These are phyloP conservation scores for Bipolaris zeicola DNA, from an alignment of 2,329 filamentous ascomycete genomes.

Conservation along the genomic window DNA sequence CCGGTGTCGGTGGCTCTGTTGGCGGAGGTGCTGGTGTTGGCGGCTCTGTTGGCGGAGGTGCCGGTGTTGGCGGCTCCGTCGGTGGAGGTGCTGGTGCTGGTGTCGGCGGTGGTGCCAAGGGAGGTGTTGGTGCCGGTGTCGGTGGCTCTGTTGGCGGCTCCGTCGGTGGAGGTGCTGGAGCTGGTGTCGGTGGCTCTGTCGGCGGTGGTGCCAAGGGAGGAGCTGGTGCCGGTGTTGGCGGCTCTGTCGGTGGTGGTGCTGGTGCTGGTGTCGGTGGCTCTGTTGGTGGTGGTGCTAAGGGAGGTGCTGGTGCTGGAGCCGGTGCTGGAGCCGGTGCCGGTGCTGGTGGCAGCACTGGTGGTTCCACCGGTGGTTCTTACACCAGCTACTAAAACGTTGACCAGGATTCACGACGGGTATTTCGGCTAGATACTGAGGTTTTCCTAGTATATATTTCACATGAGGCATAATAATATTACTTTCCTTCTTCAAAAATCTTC, in stretches of 20 bases:
- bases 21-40: not conserved
- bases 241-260: too few relatives aligned
- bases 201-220: too few relatives aligned
- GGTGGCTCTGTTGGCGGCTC: not conserved
- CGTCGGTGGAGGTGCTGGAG: too few relatives aligned
- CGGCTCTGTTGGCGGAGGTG: too few relatives aligned
- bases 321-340: constrained; percentile 1
- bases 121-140: not conserved
- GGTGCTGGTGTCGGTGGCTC: not conserved
- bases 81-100: not conserved
- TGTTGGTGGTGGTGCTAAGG: not conserved
- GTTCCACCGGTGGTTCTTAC: not conserved
- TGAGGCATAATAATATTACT: not conserved
- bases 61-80: not conserved
- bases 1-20: not conserved
- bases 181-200: too few relatives aligned
- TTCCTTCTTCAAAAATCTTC: not conserved
- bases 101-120: not conserved
- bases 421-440: not conserved
- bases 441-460: not conserved
- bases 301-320: too few relatives aligned
- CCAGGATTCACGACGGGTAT: not conserved
- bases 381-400: not conserved
- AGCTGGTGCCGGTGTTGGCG: too few relatives aligned
- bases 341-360: not conserved